A percentile compares a stretch with the other conserved stretches of the same genome.
Conservation (phyloP, 106 monocot genomes). For the Xerophyta viscosa region DNA sequence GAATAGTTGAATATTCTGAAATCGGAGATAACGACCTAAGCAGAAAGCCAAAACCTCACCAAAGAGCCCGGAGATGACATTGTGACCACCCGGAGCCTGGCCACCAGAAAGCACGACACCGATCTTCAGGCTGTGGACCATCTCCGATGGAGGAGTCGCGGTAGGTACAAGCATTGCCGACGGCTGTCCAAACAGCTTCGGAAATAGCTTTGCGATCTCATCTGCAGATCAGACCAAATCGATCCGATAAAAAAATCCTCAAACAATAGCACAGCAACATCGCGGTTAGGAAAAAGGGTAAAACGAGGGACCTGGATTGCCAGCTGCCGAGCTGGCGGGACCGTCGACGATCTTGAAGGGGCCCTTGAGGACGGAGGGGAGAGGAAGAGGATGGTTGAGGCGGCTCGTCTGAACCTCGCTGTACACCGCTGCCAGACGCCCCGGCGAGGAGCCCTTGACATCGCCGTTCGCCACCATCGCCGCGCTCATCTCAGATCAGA, state of each 20-base stretch:
- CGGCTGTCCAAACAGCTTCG: slow-evolving; percentile 77
- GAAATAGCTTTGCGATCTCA: slow-evolving; percentile 96
- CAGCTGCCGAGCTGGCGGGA: slow-evolving; percentile 61
- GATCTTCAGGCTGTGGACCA: slow-evolving; percentile 35
- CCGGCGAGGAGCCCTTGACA: slow-evolving; percentile 21
- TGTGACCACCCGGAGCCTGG: slow-evolving; percentile 97
- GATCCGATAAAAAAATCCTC: neutral
- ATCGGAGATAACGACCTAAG: neutral
- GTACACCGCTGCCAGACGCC: slow-evolving; percentile 57
- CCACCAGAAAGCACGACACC: slow-evolving; percentile 98
- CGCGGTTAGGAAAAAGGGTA: too few relatives aligned
- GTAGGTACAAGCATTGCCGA: slow-evolving; percentile 71
- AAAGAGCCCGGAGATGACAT: slow-evolving; percentile 93
- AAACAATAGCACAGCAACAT: too few relatives aligned
- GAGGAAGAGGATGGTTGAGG: slow-evolving; percentile 57
- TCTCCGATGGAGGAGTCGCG: slow-evolving; percentile 27
- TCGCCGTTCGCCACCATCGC: too few relatives aligned
- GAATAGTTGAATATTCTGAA: too few relatives aligned
- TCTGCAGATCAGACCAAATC: slow-evolving; percentile 28
- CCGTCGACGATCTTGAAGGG: slow-evolving; percentile 59
- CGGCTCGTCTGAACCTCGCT: slow-evolving; percentile 84
- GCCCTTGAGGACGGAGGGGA: slow-evolving; percentile 58
- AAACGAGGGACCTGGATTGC: slow-evolving; percentile 45
- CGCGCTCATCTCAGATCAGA: too few relatives aligned
- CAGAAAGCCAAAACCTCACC: slow-evolving; percentile 28